Evolutionary conservation across 345 rosid species (phyloP).

Genomic region (Chamaenerion angustifolium): DNA sequence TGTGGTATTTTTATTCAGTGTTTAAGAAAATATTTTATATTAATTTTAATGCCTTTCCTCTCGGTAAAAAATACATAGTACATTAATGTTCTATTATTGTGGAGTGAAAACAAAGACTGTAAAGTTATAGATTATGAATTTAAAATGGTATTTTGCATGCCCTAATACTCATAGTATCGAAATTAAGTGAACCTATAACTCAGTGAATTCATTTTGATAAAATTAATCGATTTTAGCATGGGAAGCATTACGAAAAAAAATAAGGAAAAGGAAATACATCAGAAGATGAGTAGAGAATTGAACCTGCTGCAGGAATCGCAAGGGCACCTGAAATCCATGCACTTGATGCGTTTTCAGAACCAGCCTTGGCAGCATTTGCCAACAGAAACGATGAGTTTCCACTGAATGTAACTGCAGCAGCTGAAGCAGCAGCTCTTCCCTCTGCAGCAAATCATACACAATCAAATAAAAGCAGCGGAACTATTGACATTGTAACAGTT

Average conservation of each 20-base stretch:
- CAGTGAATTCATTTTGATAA: too few relatives aligned
- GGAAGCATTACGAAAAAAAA: conserved; percentile 1
- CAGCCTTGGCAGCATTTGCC: conserved; percentile 32
- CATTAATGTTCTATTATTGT: too few relatives aligned
- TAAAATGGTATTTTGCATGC: too few relatives aligned
- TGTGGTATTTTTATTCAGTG: neutral
- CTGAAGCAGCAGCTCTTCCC: conserved; percentile 61
- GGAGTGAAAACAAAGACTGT: too few relatives aligned
- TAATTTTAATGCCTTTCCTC: too few relatives aligned
- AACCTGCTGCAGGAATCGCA: conserved; percentile 88
- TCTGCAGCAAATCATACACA: conserved; percentile 18
- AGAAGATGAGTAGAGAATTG: neutral
- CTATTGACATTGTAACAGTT: too few relatives aligned
- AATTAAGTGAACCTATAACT: too few relatives aligned
- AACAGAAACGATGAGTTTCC: conserved; percentile 41
- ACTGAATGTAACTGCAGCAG: conserved; percentile 42
- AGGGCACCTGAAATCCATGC: conserved; percentile 75
- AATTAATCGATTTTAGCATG: neutral
- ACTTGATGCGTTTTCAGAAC: conserved; percentile 31
- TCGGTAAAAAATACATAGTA: too few relatives aligned
- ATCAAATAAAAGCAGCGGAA: too few relatives aligned
- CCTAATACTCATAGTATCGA: too few relatives aligned
- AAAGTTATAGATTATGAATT: too few relatives aligned
- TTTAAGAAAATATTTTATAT: too few relatives aligned
- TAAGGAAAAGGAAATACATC: neutral